These are phyloP conservation scores for Excoecaria agallocha DNA, from an alignment of 345 rosid genomes.

Conservation along the genomic window DNA sequence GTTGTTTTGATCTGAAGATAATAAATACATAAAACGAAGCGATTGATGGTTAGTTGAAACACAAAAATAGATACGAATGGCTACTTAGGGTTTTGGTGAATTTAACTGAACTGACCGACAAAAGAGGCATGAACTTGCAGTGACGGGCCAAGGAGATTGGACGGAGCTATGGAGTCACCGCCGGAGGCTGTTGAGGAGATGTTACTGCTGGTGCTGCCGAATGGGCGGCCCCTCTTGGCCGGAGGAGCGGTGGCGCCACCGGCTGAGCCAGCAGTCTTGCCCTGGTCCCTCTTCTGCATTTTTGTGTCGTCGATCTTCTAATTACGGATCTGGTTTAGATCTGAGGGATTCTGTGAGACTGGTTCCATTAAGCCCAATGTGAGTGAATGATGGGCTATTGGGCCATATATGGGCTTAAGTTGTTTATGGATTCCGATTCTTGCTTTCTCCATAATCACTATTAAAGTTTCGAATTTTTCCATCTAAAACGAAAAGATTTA, in stretches of 20 bases:
- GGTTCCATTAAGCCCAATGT: neutral
- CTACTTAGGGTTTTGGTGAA: neutral
- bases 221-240: slow-evolving; percentile 84
- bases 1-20: slow-evolving; percentile 71
- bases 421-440: no score
- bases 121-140: slow-evolving; percentile 87
- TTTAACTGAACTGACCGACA: slow-evolving; percentile 48
- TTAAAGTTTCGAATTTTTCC: no score
- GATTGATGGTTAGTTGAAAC: neutral
- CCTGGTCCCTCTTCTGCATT: slow-evolving; percentile 89
- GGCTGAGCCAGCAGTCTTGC: slow-evolving; percentile 63
- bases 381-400: no score
- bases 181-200: slow-evolving; percentile 38
- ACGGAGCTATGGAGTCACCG: slow-evolving; percentile 66
- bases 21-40: neutral
- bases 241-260: slow-evolving; percentile 63
- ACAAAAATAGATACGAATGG: no score
- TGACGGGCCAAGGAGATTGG: slow-evolving; percentile 74
- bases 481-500: no score
- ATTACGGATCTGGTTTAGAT: neutral
- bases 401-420: no score
- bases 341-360: neutral
- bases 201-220: slow-evolving; percentile 65
- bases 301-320: neutral
- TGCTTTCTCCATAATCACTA: no score